Evolutionary conservation across 1,139 yeast genomes (phyloP), one percentile per base, ranked within the genome.

Genomic region (Zygosaccharomyces pseudobailii): DNA sequence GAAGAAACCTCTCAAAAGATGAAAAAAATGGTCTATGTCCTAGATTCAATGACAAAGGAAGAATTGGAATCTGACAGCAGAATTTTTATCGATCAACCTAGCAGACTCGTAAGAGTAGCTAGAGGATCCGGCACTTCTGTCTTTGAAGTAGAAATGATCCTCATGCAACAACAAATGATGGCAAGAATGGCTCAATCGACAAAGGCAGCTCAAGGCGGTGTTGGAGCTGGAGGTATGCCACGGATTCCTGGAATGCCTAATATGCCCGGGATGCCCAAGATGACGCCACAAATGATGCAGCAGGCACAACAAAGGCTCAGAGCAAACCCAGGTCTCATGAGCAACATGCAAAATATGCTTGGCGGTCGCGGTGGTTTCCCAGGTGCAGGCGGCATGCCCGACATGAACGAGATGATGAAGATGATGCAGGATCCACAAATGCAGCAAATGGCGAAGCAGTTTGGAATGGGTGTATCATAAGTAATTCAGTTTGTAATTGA

Each of bases 111-210:
- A 20, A 77, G 98, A 59, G 94, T 92, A 6, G 97, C 98, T 0
- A 77, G 87, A 54, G 98, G 98, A n/a, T 84, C 96, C 5, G 98
- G 98, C 13, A 88, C 97, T 35, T 74, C 92, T 3, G 96, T 87
- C 0, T 81, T 89, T 4, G 98, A 92, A 57, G 96, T 92, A 22
- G 97, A 92, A 66, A 89, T 89, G 78, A 88, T 90, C 28, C 73
- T 92, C 53, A 80, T 84, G 70, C 98, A 92, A 70, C 96, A 88
- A 66, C 80, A 87, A 67, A 85, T 89, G 85, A 89, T 92, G 96
- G 90, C 96, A 2, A 76, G 84, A 44, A 88, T 92, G 94, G 97
- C 97, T 3, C 78, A 78, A 65, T 79, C 81, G 55, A 80, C 87
- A 6, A 79, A 80, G 67, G 77, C 82, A 54, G 73, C 76, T 58